Conservation (phyloP, 768 basidiomycete species). For the Mycena maculata region DNA sequence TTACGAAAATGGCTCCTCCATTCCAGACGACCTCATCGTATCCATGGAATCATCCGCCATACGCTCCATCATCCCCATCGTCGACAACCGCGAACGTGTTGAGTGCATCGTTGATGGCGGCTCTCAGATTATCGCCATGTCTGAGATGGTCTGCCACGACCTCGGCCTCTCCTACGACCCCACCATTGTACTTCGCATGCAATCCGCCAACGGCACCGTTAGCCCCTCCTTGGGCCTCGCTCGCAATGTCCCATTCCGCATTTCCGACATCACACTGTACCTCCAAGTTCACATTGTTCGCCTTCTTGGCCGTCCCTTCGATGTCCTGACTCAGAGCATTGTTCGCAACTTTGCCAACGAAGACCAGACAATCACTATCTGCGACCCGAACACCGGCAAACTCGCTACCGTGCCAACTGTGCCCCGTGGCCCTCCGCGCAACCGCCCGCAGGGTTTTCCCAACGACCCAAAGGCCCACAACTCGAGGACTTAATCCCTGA, state of each 20-base stretch:
- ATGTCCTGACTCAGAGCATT: neutral
- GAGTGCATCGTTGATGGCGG: constrained; percentile 37
- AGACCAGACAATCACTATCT: constrained; percentile 5
- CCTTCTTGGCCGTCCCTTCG: constrained; percentile 29
- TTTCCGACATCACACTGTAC: constrained; percentile 4
- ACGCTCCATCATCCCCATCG: neutral
- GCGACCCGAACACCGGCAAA: constrained; percentile 13
- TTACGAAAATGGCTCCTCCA: neutral
- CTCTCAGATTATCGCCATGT: constrained; percentile 39
- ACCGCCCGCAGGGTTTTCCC: neutral
- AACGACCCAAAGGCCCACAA: neutral
- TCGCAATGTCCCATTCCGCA: constrained; percentile 23
- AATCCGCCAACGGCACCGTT: constrained; percentile 14
- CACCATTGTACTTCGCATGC: neutral
- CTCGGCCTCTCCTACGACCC: constrained; percentile 1
- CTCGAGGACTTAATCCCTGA: constrained; percentile 13
- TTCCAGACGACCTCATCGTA: constrained; percentile 12
- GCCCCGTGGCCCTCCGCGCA: neutral
- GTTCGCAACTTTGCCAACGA: neutral
- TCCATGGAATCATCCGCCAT: constrained; percentile 25
- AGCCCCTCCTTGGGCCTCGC: constrained; percentile 17
- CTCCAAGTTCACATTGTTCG: constrained; percentile 30
- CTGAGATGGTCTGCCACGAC: constrained; percentile 30
- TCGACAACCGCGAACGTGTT: neutral
- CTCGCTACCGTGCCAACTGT: constrained; percentile 13